Base-by-base conservation (phyloP, 140 eudicot species). In the Cichorium intybus region DNA sequence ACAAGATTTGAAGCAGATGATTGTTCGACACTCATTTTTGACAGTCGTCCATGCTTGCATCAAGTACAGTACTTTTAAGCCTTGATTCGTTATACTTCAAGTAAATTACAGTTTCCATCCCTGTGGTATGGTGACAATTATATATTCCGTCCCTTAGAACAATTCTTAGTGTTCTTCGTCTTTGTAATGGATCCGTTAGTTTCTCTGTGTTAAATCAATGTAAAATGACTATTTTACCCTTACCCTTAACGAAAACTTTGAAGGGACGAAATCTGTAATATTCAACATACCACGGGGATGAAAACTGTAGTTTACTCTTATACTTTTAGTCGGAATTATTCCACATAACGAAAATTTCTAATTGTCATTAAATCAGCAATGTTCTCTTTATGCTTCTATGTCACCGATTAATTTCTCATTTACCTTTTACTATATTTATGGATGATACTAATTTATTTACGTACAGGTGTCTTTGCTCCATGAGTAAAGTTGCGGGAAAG, bases 21-120 rank as follows among this genome's bases (percentile, higher is more conserved):
- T 92, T 49, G 95, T 85, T 62, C 89, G 96, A 0, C 98, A 92
- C 81, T 81, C 98, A 16, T 92, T 88, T 64, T 81, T 92, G 66
- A 85, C 89, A 7, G 96, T 92, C 62, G 98, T 92, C 48, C 96
- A 85, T 76, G 95, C 98, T 59, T 88, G 95, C 82, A 92, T 92
- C 85, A 92, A 83, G 98, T 92, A 88, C 55, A 53, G 74, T 50
- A 26, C 77, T 15, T 66, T 70, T 14, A 27, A 62, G 39, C 54
- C 34, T 43, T 28, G 47, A 22, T 22, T 66, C 69, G n/a, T 23
- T 77, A 18, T 60, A n/a, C 53, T 47, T 47, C 6, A 0, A 9
- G 47, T 39, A 12, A 12, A 39, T 39, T 39, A 39, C 47, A 39
- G 4, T 39, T 39, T 39, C 7, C 7, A 6, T 39, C 47, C 47